These are phyloP conservation scores for Cyberlindnera misumaiensis DNA, from an alignment of 805 yeast genomes.

Conservation along the genomic window DNA sequence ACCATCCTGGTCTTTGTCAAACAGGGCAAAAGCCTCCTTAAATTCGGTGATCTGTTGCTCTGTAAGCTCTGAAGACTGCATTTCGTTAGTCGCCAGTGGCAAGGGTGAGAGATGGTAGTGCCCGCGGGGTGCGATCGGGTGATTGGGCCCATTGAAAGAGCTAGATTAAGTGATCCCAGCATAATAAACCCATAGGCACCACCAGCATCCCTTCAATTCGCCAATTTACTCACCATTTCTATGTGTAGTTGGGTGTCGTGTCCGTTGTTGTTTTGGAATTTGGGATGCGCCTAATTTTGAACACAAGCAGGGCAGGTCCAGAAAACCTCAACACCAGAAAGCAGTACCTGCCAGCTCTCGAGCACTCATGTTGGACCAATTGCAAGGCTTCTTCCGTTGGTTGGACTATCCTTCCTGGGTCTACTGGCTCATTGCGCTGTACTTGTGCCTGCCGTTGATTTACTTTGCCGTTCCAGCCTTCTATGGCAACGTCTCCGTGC, in stretches of 20 bases:
- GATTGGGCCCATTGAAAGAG: too few relatives aligned
- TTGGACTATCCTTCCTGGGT: slow-evolving; percentile 32
- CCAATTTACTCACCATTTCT: too few relatives aligned
- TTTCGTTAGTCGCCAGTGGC: slow-evolving; percentile 6
- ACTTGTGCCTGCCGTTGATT: slow-evolving; percentile 33
- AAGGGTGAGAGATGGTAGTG: background rate
- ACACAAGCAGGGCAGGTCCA: too few relatives aligned
- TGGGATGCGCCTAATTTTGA: too few relatives aligned
- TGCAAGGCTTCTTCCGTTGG: slow-evolving; percentile 5
- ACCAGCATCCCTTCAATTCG: too few relatives aligned
- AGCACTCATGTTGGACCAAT: background rate
- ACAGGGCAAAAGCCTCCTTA: slow-evolving; percentile 95
- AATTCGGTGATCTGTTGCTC: slow-evolving; percentile 96
- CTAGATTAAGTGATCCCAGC: too few relatives aligned
- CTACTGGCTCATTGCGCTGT: slow-evolving; percentile 38
- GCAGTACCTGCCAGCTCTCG: too few relatives aligned
- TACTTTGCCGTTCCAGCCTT: slow-evolving; percentile 30
- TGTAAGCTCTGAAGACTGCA: slow-evolving; percentile 61
- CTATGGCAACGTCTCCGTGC: slow-evolving; percentile 28
- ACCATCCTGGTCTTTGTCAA: slow-evolving; percentile 96
- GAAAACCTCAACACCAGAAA: too few relatives aligned
- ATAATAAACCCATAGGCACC: too few relatives aligned
- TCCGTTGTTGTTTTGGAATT: too few relatives aligned
- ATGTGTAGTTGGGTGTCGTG: too few relatives aligned
- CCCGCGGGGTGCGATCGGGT: too few relatives aligned